phyloP scores from a whole-genome alignment of 169 alveolate genomes.

The Eimeria praecox region DNA sequence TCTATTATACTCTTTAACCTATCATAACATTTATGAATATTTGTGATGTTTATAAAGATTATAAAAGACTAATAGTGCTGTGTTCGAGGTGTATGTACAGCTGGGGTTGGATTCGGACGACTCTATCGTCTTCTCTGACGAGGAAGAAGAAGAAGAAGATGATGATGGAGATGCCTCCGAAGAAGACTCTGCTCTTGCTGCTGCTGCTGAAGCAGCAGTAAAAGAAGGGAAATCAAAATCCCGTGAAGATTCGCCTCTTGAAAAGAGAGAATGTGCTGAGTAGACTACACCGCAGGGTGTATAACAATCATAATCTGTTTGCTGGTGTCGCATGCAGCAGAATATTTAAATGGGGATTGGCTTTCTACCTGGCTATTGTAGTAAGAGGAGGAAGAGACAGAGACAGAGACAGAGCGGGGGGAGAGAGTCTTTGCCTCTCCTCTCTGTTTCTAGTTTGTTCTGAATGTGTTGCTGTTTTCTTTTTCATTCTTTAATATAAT shows the following conservation, averaged over 20 bases:
- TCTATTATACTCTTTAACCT: too few relatives aligned
- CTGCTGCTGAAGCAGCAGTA: background rate
- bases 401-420: too few relatives aligned
- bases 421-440: too few relatives aligned
- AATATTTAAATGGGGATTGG: background rate
- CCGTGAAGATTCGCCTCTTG: background rate
- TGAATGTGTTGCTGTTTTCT: too few relatives aligned
- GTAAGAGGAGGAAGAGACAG: background rate
- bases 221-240: background rate
- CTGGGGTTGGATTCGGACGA: slow-evolving; percentile 78
- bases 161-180: background rate
- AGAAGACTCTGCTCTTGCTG: too few relatives aligned
- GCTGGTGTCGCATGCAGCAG: background rate
- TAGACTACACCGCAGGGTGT: too few relatives aligned
- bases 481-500: too few relatives aligned
- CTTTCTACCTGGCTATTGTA: background rate
- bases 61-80: background rate
- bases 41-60: too few relatives aligned
- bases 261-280: slow-evolving; percentile 27
- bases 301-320: too few relatives aligned
- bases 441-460: too few relatives aligned
- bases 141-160: slow-evolving; percentile 45
- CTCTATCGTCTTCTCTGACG: slow-evolving; percentile 72
- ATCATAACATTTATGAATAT: too few relatives aligned
- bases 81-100: slow-evolving; percentile 18